Evolutionary conservation across 2,329 filamentous ascomycete genomes (phyloP).

Genomic region (Aspergillus felis): DNA sequence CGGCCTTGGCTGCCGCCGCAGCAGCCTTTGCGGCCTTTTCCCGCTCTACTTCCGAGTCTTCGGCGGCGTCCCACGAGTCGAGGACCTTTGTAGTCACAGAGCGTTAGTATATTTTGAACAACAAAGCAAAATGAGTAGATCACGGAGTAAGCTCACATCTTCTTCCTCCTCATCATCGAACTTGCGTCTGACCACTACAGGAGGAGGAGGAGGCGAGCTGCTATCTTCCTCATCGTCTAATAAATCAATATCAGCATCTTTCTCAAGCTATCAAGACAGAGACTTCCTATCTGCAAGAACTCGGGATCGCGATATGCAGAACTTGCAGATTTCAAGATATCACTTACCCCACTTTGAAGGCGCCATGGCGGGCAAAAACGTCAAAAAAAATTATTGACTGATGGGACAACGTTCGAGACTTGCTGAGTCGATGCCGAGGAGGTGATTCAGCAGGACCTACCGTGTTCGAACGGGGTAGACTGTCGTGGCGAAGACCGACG

Average conservation of each 20-base stretch:
- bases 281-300: neutral
- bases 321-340: neutral
- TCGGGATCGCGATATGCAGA: neutral
- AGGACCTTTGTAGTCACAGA: slow-evolving; percentile 60
- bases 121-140: neutral
- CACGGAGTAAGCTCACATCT: slow-evolving; percentile 57
- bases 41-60: slow-evolving; percentile 94
- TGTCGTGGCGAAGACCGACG: slow-evolving; percentile 2
- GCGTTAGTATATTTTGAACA: neutral
- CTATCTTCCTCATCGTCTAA: slow-evolving; percentile 52
- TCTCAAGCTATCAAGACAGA: neutral
- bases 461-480: neutral
- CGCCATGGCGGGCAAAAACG: slow-evolving; percentile 35
- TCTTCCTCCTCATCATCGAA: slow-evolving; percentile 91
- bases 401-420: slow-evolving; percentile 1
- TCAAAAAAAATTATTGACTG: slow-evolving; percentile 10
- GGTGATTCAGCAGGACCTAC: neutral
- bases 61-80: slow-evolving; percentile 94
- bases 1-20: slow-evolving; percentile 83
- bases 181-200: slow-evolving; percentile 57
- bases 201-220: slow-evolving; percentile 44
- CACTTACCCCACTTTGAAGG: slow-evolving; percentile 50
- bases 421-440: neutral
- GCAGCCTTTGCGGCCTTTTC: slow-evolving; percentile 88
- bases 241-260: slow-evolving; percentile 7